These are phyloP conservation scores for Chaetoceros muelleri DNA, from an alignment of 108 stramenopile genomes.

Conservation along the genomic window DNA sequence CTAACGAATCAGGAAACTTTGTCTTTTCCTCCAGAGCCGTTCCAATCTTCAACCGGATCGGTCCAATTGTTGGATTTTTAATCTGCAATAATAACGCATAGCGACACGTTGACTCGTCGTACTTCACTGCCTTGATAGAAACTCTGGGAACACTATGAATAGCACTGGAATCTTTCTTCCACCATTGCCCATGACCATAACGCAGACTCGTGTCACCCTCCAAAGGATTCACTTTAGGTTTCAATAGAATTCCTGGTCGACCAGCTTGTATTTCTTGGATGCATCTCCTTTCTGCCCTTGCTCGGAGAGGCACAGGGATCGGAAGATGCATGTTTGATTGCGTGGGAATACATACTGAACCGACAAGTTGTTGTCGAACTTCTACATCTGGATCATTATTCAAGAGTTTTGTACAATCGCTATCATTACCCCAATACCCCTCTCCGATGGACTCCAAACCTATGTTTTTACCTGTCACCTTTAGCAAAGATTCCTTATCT, in stretches of 20 bases:
- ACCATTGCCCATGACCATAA: conserved; percentile 78
- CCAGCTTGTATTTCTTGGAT: conserved; percentile 61
- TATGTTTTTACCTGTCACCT: no score
- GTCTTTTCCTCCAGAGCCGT: not conserved
- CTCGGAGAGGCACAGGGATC: conserved; percentile 49
- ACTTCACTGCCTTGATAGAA: conserved; percentile 20
- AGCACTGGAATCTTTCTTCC: conserved; percentile 75
- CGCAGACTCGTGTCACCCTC: conserved; percentile 79
- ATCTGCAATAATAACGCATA: conserved; percentile 49
- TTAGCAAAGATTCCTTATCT: no score
- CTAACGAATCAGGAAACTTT: conserved; percentile 21
- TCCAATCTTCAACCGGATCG: conserved; percentile 42
- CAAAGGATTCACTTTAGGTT: conserved; percentile 82
- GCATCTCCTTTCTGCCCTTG: conserved; percentile 58
- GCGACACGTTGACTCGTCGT: conserved; percentile 12
- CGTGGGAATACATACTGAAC: no score
- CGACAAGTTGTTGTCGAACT: no score
- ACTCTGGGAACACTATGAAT: conserved; percentile 61
- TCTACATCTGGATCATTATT: no score
- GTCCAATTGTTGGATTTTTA: conserved; percentile 65
- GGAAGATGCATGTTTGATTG: no score
- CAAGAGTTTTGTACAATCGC: no score
- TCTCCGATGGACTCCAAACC: no score
- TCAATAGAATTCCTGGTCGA: conserved; percentile 74
- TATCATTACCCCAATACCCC: no score